These are phyloP conservation scores for Aspergillus pseudonomiae DNA, from an alignment of 2,329 filamentous ascomycete species.

Conservation along the genomic window DNA sequence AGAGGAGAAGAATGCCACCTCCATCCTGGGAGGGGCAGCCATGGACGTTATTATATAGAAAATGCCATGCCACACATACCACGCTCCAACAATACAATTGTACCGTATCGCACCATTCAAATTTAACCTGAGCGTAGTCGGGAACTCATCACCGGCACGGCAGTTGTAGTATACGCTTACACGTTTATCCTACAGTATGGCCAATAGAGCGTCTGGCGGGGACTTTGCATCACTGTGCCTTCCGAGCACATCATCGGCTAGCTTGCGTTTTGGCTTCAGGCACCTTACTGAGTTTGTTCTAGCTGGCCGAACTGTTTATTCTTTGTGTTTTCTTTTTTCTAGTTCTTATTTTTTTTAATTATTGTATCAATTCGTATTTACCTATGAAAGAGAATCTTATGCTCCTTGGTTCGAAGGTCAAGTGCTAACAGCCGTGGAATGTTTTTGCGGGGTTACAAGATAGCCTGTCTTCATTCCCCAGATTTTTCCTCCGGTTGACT, in stretches of 20 bases:
- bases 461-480: neutral
- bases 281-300: neutral
- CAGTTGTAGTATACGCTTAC: neutral
- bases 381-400: neutral
- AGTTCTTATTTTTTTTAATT: neutral
- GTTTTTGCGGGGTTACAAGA: neutral
- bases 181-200: neutral
- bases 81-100: neutral
- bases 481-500: neutral
- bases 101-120: neutral
- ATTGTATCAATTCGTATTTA: neutral
- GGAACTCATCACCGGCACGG: neutral
- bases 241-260: conserved; percentile 4
- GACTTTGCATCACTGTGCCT: neutral
- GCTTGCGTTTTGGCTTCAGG: neutral
- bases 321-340: neutral
- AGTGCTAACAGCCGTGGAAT: neutral
- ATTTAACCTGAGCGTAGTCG: neutral
- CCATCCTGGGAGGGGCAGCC: neutral
- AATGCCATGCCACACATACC: neutral
- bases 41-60: neutral
- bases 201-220: neutral
- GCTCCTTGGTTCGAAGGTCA: neutral
- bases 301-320: neutral
- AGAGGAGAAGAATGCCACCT: neutral